Evolutionary conservation across 2,329 filamentous ascomycete species (phyloP).

Genomic region (Cladosporium velox): DNA sequence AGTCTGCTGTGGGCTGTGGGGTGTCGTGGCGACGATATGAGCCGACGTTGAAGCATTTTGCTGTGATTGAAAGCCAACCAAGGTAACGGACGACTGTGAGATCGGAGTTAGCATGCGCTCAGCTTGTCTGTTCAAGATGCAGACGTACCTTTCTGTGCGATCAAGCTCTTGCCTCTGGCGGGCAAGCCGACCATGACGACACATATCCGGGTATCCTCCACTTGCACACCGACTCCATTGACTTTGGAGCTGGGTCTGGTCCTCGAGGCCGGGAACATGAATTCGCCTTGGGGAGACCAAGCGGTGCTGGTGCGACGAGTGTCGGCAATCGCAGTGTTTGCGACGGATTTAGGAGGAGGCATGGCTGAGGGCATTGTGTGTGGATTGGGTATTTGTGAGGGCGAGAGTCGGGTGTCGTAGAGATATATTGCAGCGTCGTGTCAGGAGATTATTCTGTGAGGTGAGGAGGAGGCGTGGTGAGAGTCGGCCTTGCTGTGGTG

Average conservation of each 20-base stretch:
- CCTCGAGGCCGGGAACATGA: constrained; percentile 45
- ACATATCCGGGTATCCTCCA: constrained; percentile 93
- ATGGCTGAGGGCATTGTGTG: constrained; percentile 17
- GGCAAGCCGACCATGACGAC: constrained; percentile 98
- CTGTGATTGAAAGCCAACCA: constrained; percentile 91
- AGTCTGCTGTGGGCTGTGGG: constrained; percentile 87
- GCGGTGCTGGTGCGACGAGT: constrained; percentile 18
- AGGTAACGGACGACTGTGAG: constrained; percentile 87
- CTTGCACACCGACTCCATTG: constrained; percentile 74
- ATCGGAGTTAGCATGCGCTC: constrained; percentile 8
- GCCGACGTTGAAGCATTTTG: constrained; percentile 96
- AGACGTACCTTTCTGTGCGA: constrained; percentile 72
- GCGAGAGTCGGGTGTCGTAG: neutral
- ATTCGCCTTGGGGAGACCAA: constrained; percentile 41
- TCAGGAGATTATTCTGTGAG: neutral
- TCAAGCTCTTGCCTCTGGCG: constrained; percentile 93
- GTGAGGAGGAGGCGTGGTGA: neutral
- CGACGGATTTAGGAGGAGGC: constrained; percentile 18
- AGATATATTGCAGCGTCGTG: neutral
- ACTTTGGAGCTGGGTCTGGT: constrained; percentile 37
- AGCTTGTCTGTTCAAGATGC: neutral
- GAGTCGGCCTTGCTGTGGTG: neutral
- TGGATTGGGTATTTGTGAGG: neutral
- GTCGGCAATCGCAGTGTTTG: constrained; percentile 16
- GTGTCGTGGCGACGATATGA: constrained; percentile 89